Evolutionary conservation across 768 basidiomycete genomes (phyloP).

Genomic region (Megacollybia marginata): DNA sequence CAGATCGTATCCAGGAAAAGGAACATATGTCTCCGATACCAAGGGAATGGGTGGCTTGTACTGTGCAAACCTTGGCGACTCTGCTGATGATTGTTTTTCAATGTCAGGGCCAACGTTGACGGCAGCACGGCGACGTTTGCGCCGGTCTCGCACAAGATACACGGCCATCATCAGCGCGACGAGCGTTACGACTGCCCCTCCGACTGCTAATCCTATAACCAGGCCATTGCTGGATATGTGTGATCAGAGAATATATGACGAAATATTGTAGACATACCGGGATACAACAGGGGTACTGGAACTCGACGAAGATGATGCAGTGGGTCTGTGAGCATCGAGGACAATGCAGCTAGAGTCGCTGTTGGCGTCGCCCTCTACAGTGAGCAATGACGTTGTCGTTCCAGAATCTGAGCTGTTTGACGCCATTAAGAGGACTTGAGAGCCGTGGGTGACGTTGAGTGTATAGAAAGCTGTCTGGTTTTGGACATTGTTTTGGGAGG

Average conservation of each 20-base stretch:
- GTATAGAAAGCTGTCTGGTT: slow-evolving; percentile 14
- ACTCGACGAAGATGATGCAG: slow-evolving; percentile 10
- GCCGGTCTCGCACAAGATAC: slow-evolving; percentile 34
- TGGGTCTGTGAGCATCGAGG: slow-evolving; percentile 1
- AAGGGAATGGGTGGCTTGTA: too few species aligned
- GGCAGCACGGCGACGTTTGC: slow-evolving; percentile 17
- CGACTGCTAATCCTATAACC: slow-evolving; percentile 38
- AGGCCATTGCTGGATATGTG: slow-evolving; percentile 23
- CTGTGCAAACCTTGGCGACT: slow-evolving; percentile 1
- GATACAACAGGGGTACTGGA: slow-evolving; percentile 3
- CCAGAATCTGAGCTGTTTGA: slow-evolving; percentile 26
- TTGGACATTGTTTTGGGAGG: slow-evolving; percentile 10
- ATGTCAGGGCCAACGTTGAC: slow-evolving; percentile 16
- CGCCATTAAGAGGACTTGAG: slow-evolving; percentile 36
- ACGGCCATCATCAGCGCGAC: slow-evolving; percentile 33
- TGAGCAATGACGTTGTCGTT: slow-evolving; percentile 34
- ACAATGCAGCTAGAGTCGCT: slow-evolving; percentile 4
- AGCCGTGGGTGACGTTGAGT: slow-evolving; percentile 29
- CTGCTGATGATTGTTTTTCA: slow-evolving; percentile 11
- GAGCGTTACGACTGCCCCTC: slow-evolving; percentile 30
- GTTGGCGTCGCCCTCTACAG: slow-evolving; percentile 17
- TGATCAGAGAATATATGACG: too few species aligned
- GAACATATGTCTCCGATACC: too few species aligned
- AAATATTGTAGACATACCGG: slow-evolving; percentile 7
- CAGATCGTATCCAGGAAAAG: too few species aligned